Conservation (phyloP, 2,329 filamentous ascomycete species). For the Fusarium cicatricum region DNA sequence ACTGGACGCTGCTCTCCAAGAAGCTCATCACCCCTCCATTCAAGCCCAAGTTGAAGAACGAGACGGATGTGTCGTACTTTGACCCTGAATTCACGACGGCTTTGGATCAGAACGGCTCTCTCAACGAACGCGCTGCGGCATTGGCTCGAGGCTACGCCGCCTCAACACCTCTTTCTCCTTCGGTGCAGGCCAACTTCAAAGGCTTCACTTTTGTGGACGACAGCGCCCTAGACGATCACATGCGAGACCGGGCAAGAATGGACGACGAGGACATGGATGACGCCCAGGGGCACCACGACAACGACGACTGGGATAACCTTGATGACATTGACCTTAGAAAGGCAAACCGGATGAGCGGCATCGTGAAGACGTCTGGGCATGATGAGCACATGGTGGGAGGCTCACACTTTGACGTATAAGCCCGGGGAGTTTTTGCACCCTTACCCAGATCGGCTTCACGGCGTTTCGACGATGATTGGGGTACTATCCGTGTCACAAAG, state of each 20-base stretch:
- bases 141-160: constrained; percentile 86
- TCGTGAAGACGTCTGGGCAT: constrained; percentile 63
- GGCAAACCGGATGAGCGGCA: constrained; percentile 70
- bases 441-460: constrained; percentile 33
- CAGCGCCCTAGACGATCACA: constrained; percentile 89
- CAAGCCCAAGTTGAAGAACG: constrained; percentile 95
- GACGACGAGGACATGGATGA: constrained; percentile 70
- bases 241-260: constrained; percentile 60
- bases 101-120: constrained; percentile 82
- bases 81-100: constrained; percentile 98
- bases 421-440: constrained; percentile 25
- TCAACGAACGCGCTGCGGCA: constrained; percentile 90
- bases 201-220: constrained; percentile 99
- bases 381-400: constrained; percentile 71
- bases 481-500: constrained; percentile 38
- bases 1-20: constrained; percentile 87
- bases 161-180: constrained; percentile 91
- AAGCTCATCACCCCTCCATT: constrained; percentile 96
- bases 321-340: constrained; percentile 62
- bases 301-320: constrained; percentile 66
- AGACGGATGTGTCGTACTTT: constrained; percentile 97
- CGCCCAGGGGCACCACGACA: constrained; percentile 49
- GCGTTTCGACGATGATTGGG: constrained; percentile 39
- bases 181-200: constrained; percentile 97
- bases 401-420: constrained; percentile 70